phyloP scores from a whole-genome alignment of 2,329 filamentous ascomycete species.

The Corynespora cassiicola region DNA sequence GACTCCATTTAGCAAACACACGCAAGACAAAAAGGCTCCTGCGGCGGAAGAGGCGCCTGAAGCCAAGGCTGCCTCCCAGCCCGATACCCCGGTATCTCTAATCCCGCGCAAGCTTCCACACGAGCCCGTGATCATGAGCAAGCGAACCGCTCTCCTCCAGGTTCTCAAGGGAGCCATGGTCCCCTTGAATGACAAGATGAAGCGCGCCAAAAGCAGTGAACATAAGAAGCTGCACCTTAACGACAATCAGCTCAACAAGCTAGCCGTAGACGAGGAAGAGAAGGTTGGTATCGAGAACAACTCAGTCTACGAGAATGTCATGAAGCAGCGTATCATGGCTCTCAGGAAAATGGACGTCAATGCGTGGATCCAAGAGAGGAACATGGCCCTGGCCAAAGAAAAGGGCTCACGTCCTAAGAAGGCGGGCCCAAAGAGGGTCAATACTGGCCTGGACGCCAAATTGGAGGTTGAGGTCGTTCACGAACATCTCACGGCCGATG shows the following conservation, averaged over 20 bases:
- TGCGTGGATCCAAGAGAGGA: slow-evolving; percentile 73
- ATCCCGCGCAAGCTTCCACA: slow-evolving; percentile 71
- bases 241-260: slow-evolving; percentile 70
- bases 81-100: slow-evolving; percentile 58
- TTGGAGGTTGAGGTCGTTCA: no score
- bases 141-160: slow-evolving; percentile 55
- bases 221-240: slow-evolving; percentile 65
- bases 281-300: slow-evolving; percentile 70
- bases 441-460: slow-evolving; percentile 70
- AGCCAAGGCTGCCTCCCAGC: slow-evolving; percentile 17
- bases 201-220: slow-evolving; percentile 57
- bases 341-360: slow-evolving; percentile 76
- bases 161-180: slow-evolving; percentile 70
- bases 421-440: slow-evolving; percentile 59
- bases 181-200: slow-evolving; percentile 70
- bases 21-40: no score
- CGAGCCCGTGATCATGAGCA: slow-evolving; percentile 48
- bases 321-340: slow-evolving; percentile 79
- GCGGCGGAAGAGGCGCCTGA: slow-evolving; percentile 19
- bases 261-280: slow-evolving; percentile 80
- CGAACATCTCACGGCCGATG: slow-evolving; percentile 70
- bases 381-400: slow-evolving; percentile 34
- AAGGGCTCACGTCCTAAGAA: slow-evolving; percentile 42
- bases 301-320: slow-evolving; percentile 79
- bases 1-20: no score